phyloP scores from a whole-genome alignment of 2,329 filamentous ascomycete species.

The Pseudocercospora musae region DNA sequence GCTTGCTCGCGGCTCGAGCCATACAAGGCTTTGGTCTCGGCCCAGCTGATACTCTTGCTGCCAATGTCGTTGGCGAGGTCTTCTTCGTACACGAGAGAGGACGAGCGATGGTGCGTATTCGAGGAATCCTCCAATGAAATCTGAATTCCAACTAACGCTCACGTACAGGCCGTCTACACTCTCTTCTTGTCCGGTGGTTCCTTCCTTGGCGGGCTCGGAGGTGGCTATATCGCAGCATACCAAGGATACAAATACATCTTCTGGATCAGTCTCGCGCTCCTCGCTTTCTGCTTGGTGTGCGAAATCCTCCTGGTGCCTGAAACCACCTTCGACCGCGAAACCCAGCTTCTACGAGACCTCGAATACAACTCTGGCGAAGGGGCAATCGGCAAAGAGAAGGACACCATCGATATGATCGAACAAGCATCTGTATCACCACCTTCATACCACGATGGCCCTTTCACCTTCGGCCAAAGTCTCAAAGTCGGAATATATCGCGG shows the following conservation, averaged over 20 bases:
- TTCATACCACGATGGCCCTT: conserved; percentile 25
- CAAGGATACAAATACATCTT: conserved; percentile 40
- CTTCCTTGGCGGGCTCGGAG: conserved; percentile 39
- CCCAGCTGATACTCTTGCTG: conserved; percentile 40
- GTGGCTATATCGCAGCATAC: conserved; percentile 41
- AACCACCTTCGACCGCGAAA: conserved; percentile 39
- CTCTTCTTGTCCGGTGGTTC: conserved; percentile 40
- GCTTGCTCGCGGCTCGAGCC: conserved; percentile 38
- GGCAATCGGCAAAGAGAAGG: conserved; percentile 24
- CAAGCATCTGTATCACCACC: conserved; percentile 9
- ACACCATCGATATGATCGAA: conserved; percentile 23
- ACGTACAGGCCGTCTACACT: conserved; percentile 41
- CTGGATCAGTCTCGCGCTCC: conserved; percentile 41
- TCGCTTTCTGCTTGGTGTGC: conserved; percentile 33
- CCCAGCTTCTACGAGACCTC: conserved; percentile 20
- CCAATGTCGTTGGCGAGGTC: conserved; percentile 41
- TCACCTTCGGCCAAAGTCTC: conserved; percentile 38
- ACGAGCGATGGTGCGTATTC: conserved; percentile 37
- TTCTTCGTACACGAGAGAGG: conserved; percentile 45
- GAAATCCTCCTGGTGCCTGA: conserved; percentile 41
- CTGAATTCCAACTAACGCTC: not conserved
- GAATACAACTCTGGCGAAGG: conserved; percentile 2
- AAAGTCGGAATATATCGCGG: conserved; percentile 37
- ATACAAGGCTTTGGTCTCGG: conserved; percentile 40
- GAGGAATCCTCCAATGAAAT: not conserved